These are phyloP conservation scores for Madurella fahalii DNA, from an alignment of 2,329 filamentous ascomycete genomes.

Conservation along the genomic window DNA sequence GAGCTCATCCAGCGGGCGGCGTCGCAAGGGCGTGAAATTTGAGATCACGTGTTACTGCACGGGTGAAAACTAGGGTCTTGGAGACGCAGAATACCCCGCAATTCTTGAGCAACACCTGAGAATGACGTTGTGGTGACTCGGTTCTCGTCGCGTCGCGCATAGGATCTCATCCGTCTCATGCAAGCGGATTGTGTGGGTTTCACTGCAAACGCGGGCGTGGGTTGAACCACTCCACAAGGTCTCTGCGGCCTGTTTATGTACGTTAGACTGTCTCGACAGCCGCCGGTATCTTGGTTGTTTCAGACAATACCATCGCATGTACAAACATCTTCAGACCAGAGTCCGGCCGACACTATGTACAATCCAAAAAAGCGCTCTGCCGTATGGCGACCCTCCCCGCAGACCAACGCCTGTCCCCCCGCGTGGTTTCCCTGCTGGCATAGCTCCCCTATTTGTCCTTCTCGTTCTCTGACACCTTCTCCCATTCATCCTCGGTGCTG, in stretches of 20 bases:
- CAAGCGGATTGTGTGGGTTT: neutral
- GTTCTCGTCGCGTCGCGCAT: too few species aligned
- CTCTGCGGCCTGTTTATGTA: too few species aligned
- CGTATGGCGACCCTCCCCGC: neutral
- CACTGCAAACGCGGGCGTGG: neutral
- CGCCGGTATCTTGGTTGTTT: too few species aligned
- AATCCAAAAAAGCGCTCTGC: too few species aligned
- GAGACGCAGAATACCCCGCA: neutral
- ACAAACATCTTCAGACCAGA: too few species aligned
- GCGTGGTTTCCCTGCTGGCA: neutral
- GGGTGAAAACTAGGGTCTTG: neutral
- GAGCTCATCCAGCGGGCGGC: neutral
- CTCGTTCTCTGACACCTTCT: conserved; percentile 77
- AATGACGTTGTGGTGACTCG: too few species aligned
- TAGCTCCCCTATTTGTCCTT: conserved; percentile 43
- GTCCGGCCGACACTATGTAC: neutral
- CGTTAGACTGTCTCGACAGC: too few species aligned
- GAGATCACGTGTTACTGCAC: conserved; percentile 5
- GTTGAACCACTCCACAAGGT: neutral
- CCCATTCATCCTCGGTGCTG: conserved; percentile 96
- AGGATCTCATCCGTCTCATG: too few species aligned
- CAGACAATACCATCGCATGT: too few species aligned
- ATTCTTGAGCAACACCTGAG: neutral
- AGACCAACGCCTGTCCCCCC: neutral
- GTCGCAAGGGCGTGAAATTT: conserved; percentile 10